Conservation (phyloP, 106 monocot species). For the Narthecium ossifragum region DNA sequence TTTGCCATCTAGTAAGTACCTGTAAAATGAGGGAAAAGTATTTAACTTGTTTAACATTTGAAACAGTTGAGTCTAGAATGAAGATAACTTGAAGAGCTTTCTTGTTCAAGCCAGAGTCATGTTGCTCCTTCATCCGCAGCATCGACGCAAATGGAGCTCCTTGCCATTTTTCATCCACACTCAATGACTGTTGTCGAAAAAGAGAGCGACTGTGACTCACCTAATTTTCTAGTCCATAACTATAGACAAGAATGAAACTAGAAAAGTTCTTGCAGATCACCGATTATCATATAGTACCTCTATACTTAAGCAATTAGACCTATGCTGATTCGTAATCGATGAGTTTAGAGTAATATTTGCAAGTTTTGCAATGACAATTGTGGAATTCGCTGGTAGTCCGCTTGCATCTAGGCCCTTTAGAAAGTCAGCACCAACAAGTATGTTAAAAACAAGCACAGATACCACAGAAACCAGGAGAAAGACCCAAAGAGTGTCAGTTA, state of each 20-base stretch:
- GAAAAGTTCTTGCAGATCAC: neutral
- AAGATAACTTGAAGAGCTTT: constrained; percentile 47
- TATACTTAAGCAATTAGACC: constrained; percentile 33
- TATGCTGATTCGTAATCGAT: constrained; percentile 32
- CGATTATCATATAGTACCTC: constrained; percentile 33
- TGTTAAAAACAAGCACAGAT: no score
- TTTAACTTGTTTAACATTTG: constrained; percentile 60
- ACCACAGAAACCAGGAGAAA: no score
- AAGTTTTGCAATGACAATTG: constrained; percentile 48
- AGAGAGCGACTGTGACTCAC: neutral
- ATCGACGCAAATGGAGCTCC: constrained; percentile 88
- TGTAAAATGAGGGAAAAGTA: constrained; percentile 73
- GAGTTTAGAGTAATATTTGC: constrained; percentile 43
- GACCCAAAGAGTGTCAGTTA: no score
- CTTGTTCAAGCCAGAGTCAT: constrained; percentile 34
- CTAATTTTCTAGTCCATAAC: neutral
- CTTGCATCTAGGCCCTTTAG: constrained; percentile 21
- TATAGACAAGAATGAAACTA: neutral
- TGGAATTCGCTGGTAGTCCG: constrained; percentile 21
- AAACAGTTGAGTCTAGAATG: constrained; percentile 33
- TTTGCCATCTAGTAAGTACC: constrained; percentile 31
- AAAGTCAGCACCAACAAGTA: constrained; percentile 1
- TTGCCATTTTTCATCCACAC: constrained; percentile 85
- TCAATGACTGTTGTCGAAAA: constrained; percentile 44
- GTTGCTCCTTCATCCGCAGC: constrained; percentile 47